phyloP scores from a whole-genome alignment of 352 stramenopile genomes.

The Phytophthora ohioensis region DNA sequence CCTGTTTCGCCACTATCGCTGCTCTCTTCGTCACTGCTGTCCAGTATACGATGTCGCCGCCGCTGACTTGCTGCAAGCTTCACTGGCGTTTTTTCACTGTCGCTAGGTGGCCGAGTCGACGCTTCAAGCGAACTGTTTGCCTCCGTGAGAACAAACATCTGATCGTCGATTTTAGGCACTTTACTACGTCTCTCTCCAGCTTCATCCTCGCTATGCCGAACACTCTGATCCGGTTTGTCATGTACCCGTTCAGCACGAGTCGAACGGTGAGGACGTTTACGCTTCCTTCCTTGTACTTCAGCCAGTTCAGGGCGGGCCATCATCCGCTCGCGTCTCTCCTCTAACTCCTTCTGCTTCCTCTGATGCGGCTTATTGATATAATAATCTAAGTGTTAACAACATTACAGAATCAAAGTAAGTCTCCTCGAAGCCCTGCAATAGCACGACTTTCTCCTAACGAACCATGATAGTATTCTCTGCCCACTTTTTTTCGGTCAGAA shows the following conservation, averaged over 20 bases:
- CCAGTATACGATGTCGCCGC: conserved; percentile 44
- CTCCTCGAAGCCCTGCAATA: not conserved
- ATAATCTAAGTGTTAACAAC: conserved; percentile 47
- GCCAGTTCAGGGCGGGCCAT: conserved; percentile 5
- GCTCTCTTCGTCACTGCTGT: conserved; percentile 51
- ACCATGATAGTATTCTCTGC: conserved; percentile 78
- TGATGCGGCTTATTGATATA: conserved; percentile 57
- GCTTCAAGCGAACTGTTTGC: conserved; percentile 8
- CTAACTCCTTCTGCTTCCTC: conserved; percentile 32
- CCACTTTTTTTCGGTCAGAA: conserved; percentile 47
- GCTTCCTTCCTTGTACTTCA: conserved; percentile 10
- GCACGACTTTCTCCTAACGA: not conserved
- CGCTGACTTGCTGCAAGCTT: conserved; percentile 19
- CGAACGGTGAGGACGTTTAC: conserved; percentile 24
- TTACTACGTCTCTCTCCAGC: conserved; percentile 2
- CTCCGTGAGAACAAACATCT: conserved; percentile 23
- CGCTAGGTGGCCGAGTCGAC: conserved; percentile 18
- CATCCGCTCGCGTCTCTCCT: conserved; percentile 14
- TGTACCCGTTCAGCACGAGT: not conserved
- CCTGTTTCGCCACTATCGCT: conserved; percentile 22
- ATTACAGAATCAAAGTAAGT: not conserved
- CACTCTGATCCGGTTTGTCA: conserved; percentile 2
- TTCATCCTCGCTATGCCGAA: conserved; percentile 5
- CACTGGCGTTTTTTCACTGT: not conserved
- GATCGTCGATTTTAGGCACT: conserved; percentile 22